Base-by-base conservation (phyloP, 352 stramenopile genomes). In the Globisporangium abappressorium region DNA sequence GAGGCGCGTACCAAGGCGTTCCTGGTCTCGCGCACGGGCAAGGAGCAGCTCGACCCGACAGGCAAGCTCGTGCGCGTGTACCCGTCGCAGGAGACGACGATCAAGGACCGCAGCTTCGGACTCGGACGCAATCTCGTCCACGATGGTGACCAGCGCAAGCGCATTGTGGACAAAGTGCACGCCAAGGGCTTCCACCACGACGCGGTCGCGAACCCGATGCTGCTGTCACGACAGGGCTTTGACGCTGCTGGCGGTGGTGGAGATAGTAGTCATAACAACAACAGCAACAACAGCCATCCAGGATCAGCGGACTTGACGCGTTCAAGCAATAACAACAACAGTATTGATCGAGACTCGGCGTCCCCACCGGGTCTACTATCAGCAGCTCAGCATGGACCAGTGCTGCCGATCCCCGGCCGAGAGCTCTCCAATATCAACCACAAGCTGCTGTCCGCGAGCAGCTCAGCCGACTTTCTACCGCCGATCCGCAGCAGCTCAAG, bases 41-140 rank as follows among this genome's bases (percentile, higher is more conserved):
- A 80, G 38, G 82, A 91, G 64, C 74, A 81, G 5, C 71, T 92
- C 14, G 83, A 92, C 54, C 79, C 83, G 6, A 90, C 80, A 0
- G 79, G 83, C 7, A 90, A 89, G 60, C 59, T 73, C 2, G 82
- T 90, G 9, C 83, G 83, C 0, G 71, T 90, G 0, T 90, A 87
- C 62, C 83, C 85, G 8, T 92, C 83, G 2, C 85, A 93, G 63
- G 84, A 92, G 49, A 94, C 87, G 0, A 80, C 73, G 3, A 77
- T 94, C 14, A 84, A 84, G 38, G 87, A 94, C 67, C 41, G 80
- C 34, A 90, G 74, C 41, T 94, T 96, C 65, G 89, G 89, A 0
- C 64, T 92, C 0, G 87, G 87, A 2, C 75, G 66, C 18, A 87
- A 84, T 26, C 69, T 81, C 2, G 75, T 90, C 1, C 73, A 85